Evolutionary conservation across 768 basidiomycete species (phyloP).

Genomic region (Amanita muscaria): DNA sequence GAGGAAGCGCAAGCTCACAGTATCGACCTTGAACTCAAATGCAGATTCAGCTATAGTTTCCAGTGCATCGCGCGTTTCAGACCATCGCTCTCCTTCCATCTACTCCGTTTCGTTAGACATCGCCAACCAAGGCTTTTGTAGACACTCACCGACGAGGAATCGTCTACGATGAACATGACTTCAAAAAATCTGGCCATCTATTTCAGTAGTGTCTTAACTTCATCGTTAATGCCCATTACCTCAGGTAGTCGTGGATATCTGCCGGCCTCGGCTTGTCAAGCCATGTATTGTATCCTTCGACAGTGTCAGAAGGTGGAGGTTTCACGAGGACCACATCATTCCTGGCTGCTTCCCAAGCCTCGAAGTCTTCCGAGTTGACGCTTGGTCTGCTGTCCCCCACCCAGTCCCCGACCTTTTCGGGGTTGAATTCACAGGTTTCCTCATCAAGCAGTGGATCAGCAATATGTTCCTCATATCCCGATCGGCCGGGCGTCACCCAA

Average conservation of each 20-base stretch:
- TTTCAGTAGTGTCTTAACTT: background rate
- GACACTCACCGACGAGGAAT: conserved; percentile 21
- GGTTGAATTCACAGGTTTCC: background rate
- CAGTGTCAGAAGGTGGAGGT: conserved; percentile 17
- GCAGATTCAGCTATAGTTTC: conserved; percentile 23
- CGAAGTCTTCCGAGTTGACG: background rate
- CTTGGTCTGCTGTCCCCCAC: background rate
- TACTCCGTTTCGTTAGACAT: too few species aligned
- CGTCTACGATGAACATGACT: conserved; percentile 22
- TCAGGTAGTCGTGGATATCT: conserved; percentile 17
- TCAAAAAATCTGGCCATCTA: conserved; percentile 16
- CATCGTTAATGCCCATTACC: conserved; percentile 10
- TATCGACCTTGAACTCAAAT: conserved; percentile 15
- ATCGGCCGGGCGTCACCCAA: too few species aligned
- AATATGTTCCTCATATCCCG: too few species aligned
- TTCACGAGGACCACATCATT: background rate
- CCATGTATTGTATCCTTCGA: conserved; percentile 17
- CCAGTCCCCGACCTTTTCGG: background rate
- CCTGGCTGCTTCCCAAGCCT: conserved; percentile 8
- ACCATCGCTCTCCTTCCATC: conserved; percentile 19
- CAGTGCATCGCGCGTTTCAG: conserved; percentile 19
- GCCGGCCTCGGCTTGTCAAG: conserved; percentile 20
- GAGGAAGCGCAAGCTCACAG: conserved; percentile 21
- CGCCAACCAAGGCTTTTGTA: background rate
- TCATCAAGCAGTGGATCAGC: too few species aligned